Conservation (phyloP, 352 stramenopile genomes). For the Pythium folliculosum region DNA sequence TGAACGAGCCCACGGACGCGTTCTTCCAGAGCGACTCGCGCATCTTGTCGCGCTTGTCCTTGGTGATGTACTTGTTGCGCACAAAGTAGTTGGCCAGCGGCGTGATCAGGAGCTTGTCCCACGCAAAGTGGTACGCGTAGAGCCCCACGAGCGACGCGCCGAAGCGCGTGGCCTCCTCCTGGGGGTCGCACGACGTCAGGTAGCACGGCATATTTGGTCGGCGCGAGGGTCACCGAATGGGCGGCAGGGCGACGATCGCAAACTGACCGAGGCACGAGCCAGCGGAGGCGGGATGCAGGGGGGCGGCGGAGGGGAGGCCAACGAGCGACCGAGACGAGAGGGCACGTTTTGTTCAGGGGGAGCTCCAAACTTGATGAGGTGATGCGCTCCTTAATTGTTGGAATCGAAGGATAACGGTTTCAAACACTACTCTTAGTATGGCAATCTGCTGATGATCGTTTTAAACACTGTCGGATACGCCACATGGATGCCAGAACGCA, state of each 20-base stretch:
- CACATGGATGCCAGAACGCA: neutral
- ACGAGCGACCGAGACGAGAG: neutral
- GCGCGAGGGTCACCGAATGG: neutral
- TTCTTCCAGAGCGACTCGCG: slow-evolving; percentile 87
- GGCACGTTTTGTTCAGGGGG: neutral
- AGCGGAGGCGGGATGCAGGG: neutral
- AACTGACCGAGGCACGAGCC: neutral
- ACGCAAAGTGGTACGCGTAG: slow-evolving; percentile 75
- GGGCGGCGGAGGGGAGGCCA: neutral
- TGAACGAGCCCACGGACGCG: slow-evolving; percentile 65
- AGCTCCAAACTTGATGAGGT: neutral
- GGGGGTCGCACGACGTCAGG: slow-evolving; percentile 59
- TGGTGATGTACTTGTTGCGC: slow-evolving; percentile 37
- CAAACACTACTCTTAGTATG: neutral
- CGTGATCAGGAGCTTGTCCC: slow-evolving; percentile 64
- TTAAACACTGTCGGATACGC: neutral
- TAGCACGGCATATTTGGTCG: slow-evolving; percentile 64
- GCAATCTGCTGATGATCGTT: neutral
- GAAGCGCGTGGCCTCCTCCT: slow-evolving; percentile 64
- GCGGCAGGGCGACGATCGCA: slow-evolving; percentile 1
- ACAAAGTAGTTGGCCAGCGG: slow-evolving; percentile 50
- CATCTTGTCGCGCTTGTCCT: slow-evolving; percentile 81
- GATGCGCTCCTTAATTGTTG: neutral
- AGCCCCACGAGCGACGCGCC: slow-evolving; percentile 45
- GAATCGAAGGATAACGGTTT: neutral